These are phyloP conservation scores for Alternaria sp. DNA, from an alignment of 2,329 filamentous ascomycete genomes.

Conservation along the genomic window DNA sequence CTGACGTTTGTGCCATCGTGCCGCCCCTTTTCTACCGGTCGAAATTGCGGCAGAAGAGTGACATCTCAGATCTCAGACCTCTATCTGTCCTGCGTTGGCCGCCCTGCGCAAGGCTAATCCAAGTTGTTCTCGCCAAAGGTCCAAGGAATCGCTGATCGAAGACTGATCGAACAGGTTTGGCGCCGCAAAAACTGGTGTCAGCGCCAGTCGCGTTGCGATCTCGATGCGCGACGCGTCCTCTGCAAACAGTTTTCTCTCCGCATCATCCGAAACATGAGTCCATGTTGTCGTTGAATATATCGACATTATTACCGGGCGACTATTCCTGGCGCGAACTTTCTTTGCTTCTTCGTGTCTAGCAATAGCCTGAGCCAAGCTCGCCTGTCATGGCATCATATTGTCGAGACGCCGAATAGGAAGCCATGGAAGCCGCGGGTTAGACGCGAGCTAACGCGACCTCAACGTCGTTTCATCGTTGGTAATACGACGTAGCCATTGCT, in stretches of 20 bases:
- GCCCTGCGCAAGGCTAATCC: constrained; percentile 8
- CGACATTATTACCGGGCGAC: constrained; percentile 3
- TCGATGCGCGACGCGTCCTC: constrained; percentile 9
- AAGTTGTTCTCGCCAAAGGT: constrained; percentile 20
- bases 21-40: constrained; percentile 28
- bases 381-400: constrained; percentile 22
- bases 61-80: constrained; percentile 26
- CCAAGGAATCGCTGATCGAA: constrained; percentile 1
- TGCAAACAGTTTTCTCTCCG: constrained; percentile 16
- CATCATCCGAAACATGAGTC: constrained; percentile 23
- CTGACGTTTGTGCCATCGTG: constrained; percentile 5
- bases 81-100: constrained; percentile 14
- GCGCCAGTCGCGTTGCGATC: constrained; percentile 9
- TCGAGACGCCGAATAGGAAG: constrained; percentile 30
- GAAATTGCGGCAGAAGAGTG: constrained; percentile 26
- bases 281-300: constrained; percentile 23
- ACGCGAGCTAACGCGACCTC: constrained; percentile 14
- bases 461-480: constrained; percentile 11
- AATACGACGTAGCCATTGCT: constrained; percentile 19
- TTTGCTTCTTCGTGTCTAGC: constrained; percentile 9
- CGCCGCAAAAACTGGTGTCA: constrained; percentile 14
- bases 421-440: constrained; percentile 20
- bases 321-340: not conserved
- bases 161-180: constrained; percentile 10
- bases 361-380: constrained; percentile 27